Evolutionary conservation across 192 early-diverging fungal genomes (phyloP).

Genomic region (Coemansia sp.): DNA sequence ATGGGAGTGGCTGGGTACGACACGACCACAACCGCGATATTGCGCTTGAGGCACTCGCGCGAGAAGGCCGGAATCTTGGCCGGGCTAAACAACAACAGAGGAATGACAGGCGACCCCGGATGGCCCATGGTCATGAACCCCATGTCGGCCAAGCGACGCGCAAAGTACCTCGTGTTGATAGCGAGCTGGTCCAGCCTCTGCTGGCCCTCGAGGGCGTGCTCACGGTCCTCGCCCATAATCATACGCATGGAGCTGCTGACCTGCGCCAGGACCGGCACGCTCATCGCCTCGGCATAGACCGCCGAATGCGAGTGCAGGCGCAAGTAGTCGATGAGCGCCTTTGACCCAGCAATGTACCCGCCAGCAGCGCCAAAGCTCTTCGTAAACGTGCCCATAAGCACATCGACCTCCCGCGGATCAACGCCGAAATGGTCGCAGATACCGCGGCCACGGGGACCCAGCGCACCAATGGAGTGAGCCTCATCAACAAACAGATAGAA

Average conservation of each 20-base stretch:
- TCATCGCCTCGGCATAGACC: constrained; percentile 89
- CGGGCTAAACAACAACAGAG: constrained; percentile 88
- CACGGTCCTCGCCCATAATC: constrained; percentile 84
- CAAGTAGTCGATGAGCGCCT: constrained; percentile 76
- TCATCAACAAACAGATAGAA: constrained; percentile 97
- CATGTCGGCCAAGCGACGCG: constrained; percentile 73
- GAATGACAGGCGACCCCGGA: constrained; percentile 84
- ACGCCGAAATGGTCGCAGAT: constrained; percentile 95
- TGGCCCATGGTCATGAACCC: constrained; percentile 95
- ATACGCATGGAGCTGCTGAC: constrained; percentile 86
- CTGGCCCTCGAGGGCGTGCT: constrained; percentile 78
- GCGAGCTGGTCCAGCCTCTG: constrained; percentile 82
- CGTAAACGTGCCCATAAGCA: constrained; percentile 97
- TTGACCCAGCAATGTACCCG: constrained; percentile 84
- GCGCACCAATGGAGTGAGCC: constrained; percentile 93
- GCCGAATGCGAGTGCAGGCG: constrained; percentile 76
- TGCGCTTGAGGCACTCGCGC: constrained; percentile 81
- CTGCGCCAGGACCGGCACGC: constrained; percentile 82
- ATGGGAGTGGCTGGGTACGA: constrained; percentile 98
- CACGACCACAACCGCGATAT: constrained; percentile 94
- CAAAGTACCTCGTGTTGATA: constrained; percentile 83
- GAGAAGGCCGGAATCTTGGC: constrained; percentile 97
- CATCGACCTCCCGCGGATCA: constrained; percentile 85
- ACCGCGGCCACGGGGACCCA: constrained; percentile 91
- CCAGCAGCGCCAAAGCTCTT: constrained; percentile 98